A percentile compares a stretch with the other conserved stretches of the same genome.
Evolutionary conservation across 306 rosid species (phyloP).

Genomic region (Vigna angularis): DNA sequence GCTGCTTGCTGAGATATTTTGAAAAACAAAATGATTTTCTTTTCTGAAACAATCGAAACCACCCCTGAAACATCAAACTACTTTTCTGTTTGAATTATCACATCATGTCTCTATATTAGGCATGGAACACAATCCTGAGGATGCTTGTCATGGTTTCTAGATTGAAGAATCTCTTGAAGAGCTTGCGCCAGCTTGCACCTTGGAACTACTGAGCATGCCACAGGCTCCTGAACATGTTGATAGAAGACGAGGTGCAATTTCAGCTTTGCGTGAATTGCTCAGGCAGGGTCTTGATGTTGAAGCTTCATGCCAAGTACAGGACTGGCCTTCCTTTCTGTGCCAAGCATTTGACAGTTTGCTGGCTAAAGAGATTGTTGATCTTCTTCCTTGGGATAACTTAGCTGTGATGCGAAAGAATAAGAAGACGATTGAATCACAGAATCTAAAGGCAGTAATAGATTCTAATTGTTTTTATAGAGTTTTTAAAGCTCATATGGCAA

Average conservation of each 20-base stretch:
- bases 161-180: conserved; percentile 99
- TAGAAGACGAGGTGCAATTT: conserved; percentile 88
- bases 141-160: conserved; percentile 55
- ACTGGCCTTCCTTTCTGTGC: conserved; percentile 92
- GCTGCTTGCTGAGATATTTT: background rate
- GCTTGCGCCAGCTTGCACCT: conserved; percentile 96
- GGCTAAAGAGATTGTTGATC: conserved; percentile 89
- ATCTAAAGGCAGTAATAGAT: conserved; percentile 86
- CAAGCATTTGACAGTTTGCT: conserved; percentile 77
- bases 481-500: conserved; percentile 82
- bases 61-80: conserved; percentile 6
- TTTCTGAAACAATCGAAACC: background rate
- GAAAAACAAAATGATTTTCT: background rate
- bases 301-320: conserved; percentile 82
- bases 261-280: conserved; percentile 90
- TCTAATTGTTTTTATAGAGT: conserved; percentile 76
- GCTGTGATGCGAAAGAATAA: conserved; percentile 83
- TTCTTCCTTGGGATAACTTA: conserved; percentile 90
- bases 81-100: conserved; percentile 13
- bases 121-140: conserved; percentile 42
- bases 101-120: conserved; percentile 30
- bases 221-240: conserved; percentile 74
- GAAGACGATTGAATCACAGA: conserved; percentile 93
- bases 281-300: conserved; percentile 97
- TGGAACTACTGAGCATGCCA: conserved; percentile 85